Base-by-base conservation (phyloP, 2,329 filamentous ascomycete genomes). In the Pseudogymnoascus sp. region DNA sequence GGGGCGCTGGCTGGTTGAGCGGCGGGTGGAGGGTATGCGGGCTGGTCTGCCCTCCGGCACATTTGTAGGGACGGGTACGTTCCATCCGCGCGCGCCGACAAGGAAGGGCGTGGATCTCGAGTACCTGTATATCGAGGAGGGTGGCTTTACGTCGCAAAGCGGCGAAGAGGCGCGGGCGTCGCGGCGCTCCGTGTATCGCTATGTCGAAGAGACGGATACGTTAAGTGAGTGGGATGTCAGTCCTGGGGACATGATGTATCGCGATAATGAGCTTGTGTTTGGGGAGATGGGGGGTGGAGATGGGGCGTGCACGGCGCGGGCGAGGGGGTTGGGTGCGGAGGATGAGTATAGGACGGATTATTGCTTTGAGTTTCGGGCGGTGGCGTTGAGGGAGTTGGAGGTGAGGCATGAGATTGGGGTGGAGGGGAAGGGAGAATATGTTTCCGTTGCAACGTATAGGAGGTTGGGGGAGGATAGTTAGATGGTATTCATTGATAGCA, bases 231-330 rank as follows among this genome's bases (percentile, higher is more conserved):
- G 89, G 89, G 92, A 91, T 67, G 84, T 84, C 38, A 84, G 85
- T 66, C 78, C 81, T 0, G 83, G 88, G 14, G 85, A 90, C 66
- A 73, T 78, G 14, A 77, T 86, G 0, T 89, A 91, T 66, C 76
- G 92, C 14, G 92, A 92, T 72, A 88, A 92, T 68, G 81, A 86
- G 65, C 75, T 92, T n/a, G 81, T 87, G 63, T 89, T 92, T 66
- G 63, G 76, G n/a, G 66, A 76, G 8, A 75, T 77, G 0, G 68
- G 68, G 1, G 65, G 68, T 23, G 41, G 6, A 7, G 41, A 26
- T 2, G 65, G 70, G 11, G 65, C 63, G 58, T 8, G 37, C 31
- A n/a, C 49, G 60, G 52, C 33, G 81, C 0, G 90, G 87, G 84
- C 73, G 77, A 43, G 88, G 87, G 0, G 84, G 79, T 74, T 90